phyloP scores from a whole-genome alignment of 768 basidiomycete species.

The Hygrocybe coccinea region DNA sequence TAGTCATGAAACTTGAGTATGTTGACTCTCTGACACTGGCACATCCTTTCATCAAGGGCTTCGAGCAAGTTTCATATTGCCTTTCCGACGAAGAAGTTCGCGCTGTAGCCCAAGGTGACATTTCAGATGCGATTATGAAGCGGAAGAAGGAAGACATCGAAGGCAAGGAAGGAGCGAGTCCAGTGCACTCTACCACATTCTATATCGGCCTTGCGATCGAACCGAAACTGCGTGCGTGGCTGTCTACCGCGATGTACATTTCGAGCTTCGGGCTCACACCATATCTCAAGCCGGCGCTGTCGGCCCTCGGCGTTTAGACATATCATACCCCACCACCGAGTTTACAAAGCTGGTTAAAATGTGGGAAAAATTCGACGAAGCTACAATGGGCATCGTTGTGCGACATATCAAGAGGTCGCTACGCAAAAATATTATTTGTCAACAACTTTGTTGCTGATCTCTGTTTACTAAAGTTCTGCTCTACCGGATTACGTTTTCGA shows the following conservation, averaged over 20 bases:
- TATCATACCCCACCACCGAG: conserved; percentile 94
- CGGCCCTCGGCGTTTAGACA: conserved; percentile 84
- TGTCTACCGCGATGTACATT: conserved; percentile 14
- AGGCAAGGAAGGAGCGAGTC: conserved; percentile 66
- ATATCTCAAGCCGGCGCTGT: conserved; percentile 57
- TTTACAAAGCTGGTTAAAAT: conserved; percentile 90
- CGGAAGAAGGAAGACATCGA: conserved; percentile 76
- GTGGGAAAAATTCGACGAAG: conserved; percentile 94
- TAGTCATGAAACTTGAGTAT: conserved; percentile 97
- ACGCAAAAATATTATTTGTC: conserved; percentile 1
- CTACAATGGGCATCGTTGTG: conserved; percentile 90
- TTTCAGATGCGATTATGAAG: conserved; percentile 63
- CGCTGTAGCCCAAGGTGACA: conserved; percentile 82
- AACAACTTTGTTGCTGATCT: neutral
- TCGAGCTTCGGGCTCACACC: conserved; percentile 1
- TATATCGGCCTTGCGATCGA: conserved; percentile 93
- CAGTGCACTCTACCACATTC: conserved; percentile 95
- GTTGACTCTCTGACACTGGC: conserved; percentile 88
- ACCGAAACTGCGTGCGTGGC: conserved; percentile 71
- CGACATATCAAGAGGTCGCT: conserved; percentile 86
- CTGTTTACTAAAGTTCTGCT: conserved; percentile 44
- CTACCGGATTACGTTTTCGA: conserved; percentile 84
- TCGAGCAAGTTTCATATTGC: conserved; percentile 84
- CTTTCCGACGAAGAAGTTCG: conserved; percentile 82
- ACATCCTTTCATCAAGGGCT: conserved; percentile 93